Conservation (phyloP, 2,329 filamentous ascomycete species). For the Thielaviopsis ethacetica region DNA sequence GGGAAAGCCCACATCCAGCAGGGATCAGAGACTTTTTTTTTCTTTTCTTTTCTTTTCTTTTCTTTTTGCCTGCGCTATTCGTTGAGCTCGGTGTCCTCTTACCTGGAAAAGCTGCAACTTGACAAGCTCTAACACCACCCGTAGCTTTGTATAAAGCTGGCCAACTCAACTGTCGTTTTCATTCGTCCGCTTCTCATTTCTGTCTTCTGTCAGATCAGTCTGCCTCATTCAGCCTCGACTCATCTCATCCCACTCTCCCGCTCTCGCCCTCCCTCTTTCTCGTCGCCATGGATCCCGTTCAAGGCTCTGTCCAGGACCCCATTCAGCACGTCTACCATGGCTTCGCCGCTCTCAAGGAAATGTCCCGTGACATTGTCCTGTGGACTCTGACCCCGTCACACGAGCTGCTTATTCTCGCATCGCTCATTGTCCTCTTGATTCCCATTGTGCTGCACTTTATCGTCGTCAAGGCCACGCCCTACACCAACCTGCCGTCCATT, state of each 20-base stretch:
- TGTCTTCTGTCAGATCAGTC: not conserved
- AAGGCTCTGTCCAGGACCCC: slow-evolving; percentile 6
- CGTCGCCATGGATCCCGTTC: not conserved
- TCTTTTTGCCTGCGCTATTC: no score
- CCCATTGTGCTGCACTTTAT: slow-evolving; percentile 65
- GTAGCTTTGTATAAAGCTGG: not conserved
- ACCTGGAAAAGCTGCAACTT: not conserved
- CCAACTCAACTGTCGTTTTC: not conserved
- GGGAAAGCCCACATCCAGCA: not conserved
- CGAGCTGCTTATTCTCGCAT: slow-evolving; percentile 48
- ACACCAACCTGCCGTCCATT: slow-evolving; percentile 56
- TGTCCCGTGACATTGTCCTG: slow-evolving; percentile 28
- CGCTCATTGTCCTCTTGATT: slow-evolving; percentile 52
- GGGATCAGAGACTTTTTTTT: slow-evolving; percentile 2
- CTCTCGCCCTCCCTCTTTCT: not conserved
- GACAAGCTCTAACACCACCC: no score
- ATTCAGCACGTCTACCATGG: slow-evolving; percentile 8
- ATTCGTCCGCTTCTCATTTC: not conserved
- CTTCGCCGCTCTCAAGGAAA: slow-evolving; percentile 20
- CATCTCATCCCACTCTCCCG: not conserved
- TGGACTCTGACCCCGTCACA: slow-evolving; percentile 42
- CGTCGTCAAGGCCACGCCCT: slow-evolving; percentile 51
- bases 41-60: slow-evolving; percentile 10
- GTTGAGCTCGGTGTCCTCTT: not conserved
- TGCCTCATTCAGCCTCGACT: not conserved